Percentiles rank a stretch among this genome's conserved stretches.
These are phyloP conservation scores for Saraca asoca DNA, from an alignment of 331 rosid species.

Conservation along the genomic window DNA sequence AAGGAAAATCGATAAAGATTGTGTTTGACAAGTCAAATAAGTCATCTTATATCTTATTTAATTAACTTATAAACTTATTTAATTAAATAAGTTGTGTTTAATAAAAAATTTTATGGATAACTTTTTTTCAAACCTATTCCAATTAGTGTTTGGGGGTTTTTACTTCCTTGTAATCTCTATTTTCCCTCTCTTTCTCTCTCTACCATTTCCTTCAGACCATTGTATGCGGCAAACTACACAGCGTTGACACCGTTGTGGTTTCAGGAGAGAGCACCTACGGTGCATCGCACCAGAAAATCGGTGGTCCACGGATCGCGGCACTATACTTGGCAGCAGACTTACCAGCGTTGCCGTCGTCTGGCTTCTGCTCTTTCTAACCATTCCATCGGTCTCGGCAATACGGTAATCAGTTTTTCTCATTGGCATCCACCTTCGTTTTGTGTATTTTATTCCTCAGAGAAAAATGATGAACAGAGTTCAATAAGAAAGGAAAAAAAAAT, in stretches of 20 bases:
- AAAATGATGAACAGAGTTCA: neutral
- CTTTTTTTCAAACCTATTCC: too few relatives aligned
- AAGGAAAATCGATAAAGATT: too few relatives aligned
- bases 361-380: slow-evolving; percentile 73
- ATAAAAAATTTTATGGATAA: too few relatives aligned
- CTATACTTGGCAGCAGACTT: slow-evolving; percentile 85
- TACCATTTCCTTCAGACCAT: too few relatives aligned
- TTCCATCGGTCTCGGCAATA: slow-evolving; percentile 66
- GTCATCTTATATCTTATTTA: too few relatives aligned
- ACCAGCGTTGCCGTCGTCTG: slow-evolving; percentile 75
- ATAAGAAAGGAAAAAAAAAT: neutral
- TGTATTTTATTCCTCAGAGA: neutral
- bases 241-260: slow-evolving; percentile 89
- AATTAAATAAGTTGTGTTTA: too few relatives aligned
- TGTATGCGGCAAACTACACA: slow-evolving; percentile 78
- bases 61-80: too few relatives aligned
- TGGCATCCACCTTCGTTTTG: neutral
- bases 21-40: too few relatives aligned
- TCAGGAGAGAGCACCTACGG: slow-evolving; percentile 75
- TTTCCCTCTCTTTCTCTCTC: too few relatives aligned
- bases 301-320: slow-evolving; percentile 71
- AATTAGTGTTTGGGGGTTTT: too few relatives aligned
- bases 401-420: slow-evolving; percentile 39
- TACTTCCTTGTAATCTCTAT: too few relatives aligned
- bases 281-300: slow-evolving; percentile 69